Evolutionary conservation across 2,329 filamentous ascomycete genomes (phyloP).

Genomic region (Sporothrix mexicana): DNA sequence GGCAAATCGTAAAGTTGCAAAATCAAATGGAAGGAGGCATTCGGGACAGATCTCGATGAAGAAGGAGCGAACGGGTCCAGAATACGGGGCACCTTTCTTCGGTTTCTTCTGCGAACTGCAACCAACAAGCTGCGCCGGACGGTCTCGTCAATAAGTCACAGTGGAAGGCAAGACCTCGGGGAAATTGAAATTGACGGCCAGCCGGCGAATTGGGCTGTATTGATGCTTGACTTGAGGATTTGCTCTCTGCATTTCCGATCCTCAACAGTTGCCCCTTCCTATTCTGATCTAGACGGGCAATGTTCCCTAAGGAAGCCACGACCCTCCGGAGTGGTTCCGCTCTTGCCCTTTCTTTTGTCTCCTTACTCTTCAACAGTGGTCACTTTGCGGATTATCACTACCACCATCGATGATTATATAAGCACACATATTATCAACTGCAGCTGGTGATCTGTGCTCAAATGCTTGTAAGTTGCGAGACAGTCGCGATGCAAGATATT

Average conservation of each 20-base stretch:
- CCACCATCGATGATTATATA: not conserved
- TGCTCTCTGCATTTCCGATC: too few species aligned
- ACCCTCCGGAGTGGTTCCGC: not conserved
- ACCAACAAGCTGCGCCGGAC: not conserved
- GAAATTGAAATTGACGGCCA: too few species aligned
- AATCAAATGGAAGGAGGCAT: not conserved
- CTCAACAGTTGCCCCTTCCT: not conserved
- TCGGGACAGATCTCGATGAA: not conserved
- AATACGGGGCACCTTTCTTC: too few species aligned
- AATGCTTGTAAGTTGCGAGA: too few species aligned
- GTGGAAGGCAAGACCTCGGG: too few species aligned
- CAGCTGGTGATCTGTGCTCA: conserved; percentile 13
- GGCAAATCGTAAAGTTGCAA: not conserved
- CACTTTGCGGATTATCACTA: too few species aligned
- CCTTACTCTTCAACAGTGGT: not conserved
- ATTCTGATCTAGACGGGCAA: not conserved
- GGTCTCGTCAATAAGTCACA: too few species aligned
- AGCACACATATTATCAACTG: not conserved
- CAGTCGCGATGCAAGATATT: not conserved
- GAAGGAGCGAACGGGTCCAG: not conserved
- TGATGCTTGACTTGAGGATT: too few species aligned
- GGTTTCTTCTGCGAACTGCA: not conserved
- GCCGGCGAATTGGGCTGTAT: too few species aligned
- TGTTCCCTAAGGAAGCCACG: too few species aligned
- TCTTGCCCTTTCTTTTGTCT: not conserved